Evolutionary conservation across 164 flowering plant species (phyloP).

Genomic region (Hamamelis virginiana): DNA sequence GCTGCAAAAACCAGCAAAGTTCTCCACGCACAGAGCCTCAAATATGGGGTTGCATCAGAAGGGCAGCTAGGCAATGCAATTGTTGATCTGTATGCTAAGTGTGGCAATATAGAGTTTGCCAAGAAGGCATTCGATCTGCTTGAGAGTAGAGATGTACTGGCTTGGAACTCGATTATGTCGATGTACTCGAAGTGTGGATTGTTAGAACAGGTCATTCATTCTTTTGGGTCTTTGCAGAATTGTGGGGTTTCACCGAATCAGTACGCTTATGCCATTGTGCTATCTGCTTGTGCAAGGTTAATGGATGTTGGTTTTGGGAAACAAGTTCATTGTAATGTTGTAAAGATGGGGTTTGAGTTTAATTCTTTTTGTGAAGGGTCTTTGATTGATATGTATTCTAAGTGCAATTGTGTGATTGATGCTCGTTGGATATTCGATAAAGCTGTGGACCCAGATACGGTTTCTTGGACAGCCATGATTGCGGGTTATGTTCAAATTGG

Average conservation of each 20-base stretch:
- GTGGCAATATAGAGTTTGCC: conserved; percentile 53
- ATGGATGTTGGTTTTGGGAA: conserved; percentile 43
- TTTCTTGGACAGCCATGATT: conserved; percentile 88
- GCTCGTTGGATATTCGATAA: conserved; percentile 63
- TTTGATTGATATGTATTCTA: conserved; percentile 78
- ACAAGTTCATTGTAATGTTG: conserved; percentile 56
- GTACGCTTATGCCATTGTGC: conserved; percentile 63
- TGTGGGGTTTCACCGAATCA: conserved; percentile 49
- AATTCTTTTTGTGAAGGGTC: conserved; percentile 67
- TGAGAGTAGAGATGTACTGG: conserved; percentile 38
- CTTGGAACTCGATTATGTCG: conserved; percentile 80
- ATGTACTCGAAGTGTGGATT: conserved; percentile 50
- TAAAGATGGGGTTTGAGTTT: conserved; percentile 57
- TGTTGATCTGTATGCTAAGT: conserved; percentile 77
- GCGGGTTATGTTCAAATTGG: conserved; percentile 66
- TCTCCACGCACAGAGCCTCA: conserved; percentile 56
- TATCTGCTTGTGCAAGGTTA: conserved; percentile 63
- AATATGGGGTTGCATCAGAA: conserved; percentile 43
- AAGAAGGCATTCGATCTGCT: conserved; percentile 48
- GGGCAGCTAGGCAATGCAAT: conserved; percentile 61
- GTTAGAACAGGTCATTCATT: conserved; percentile 31
- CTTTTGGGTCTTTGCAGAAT: conserved; percentile 47
- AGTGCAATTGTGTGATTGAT: conserved; percentile 47
- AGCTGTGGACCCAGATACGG: conserved; percentile 42
- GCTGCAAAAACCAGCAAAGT: conserved; percentile 34